Percentiles rank a stretch among this genome's conserved stretches.
Conservation (phyloP, 1,284 basidiomycete species). For the Volvariella surrecta region DNA sequence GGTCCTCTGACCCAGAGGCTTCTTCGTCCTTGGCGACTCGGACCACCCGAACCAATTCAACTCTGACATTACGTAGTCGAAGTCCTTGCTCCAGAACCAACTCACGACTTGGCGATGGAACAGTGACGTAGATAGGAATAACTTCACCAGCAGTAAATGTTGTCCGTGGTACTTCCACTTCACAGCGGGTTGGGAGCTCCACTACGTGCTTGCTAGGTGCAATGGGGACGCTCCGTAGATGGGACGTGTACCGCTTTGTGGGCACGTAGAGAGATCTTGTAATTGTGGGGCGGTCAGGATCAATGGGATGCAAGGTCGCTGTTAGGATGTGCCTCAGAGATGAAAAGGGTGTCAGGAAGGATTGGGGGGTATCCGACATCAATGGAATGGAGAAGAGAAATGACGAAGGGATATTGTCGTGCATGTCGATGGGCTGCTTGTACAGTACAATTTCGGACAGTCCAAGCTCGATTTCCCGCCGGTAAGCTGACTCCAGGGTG, state of each 20-base stretch:
- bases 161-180: conserved; percentile 62
- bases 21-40: conserved; percentile 38
- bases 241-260: conserved; percentile 64
- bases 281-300: conserved; percentile 29
- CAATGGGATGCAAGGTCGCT: conserved; percentile 50
- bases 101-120: conserved; percentile 59
- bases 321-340: conserved; percentile 58
- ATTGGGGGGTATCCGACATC: conserved; percentile 66
- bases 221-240: conserved; percentile 41
- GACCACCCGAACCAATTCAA: conserved; percentile 60
- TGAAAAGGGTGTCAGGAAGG: conserved; percentile 61
- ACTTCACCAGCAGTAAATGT: conserved; percentile 60
- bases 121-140: conserved; percentile 69
- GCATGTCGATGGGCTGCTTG: conserved; percentile 22
- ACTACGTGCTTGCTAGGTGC: conserved; percentile 51
- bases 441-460: conserved; percentile 45
- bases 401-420: conserved; percentile 41
- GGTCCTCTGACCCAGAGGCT: conserved; percentile 19
- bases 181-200: conserved; percentile 53
- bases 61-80: conserved; percentile 64
- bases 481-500: conserved; percentile 55
- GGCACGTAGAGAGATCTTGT: conserved; percentile 57
- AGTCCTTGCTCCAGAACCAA: conserved; percentile 59
- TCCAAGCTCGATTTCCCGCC: conserved; percentile 56
- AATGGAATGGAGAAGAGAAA: conserved; percentile 74